Base-by-base conservation (phyloP, 805 yeast species). In the Lipomyces lipofer region DNA sequence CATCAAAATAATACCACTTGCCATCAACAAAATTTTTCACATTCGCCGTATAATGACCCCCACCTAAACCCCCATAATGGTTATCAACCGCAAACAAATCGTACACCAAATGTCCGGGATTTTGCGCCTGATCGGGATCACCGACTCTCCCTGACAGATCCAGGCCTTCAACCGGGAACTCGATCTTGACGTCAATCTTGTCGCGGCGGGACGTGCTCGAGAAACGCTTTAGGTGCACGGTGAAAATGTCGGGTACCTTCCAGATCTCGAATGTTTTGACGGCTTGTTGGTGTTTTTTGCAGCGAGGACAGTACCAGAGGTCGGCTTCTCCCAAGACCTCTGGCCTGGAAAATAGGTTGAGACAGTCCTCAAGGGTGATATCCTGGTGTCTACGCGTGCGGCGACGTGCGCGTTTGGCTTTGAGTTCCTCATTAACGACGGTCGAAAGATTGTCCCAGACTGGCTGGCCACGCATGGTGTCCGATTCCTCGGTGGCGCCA, bases 1-100 rank as follows among this genome's bases (percentile, higher is more conserved):
- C 99, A 67, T 92, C 91, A 68, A 78, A 92, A 67, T 90, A 86
- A 67, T 90, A 89, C 98, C 98, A 94, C 54, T 81, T 76, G 19
- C 73, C 73, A 65, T 88, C 95, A 40, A 81, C 75, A 68, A 82
- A 84, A 66, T 91, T 91, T 68, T 85, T 86, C 0, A 81, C 96
- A 65, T 83, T 85, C 0, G 98, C 87, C 1, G 99, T 94, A 70
- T 94, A 92, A 73, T 94, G 98, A 1, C 99, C 98, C 3, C 98
- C 98, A 0, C 98, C 97, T 17, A 92, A 74, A 0, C 97, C 97
- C 47, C 98, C 99, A 68, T 78, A 90, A 67, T 94, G 99, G 68
- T 92, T 94, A 68, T 91, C 98, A 21, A 94, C 97, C 0, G 94
- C 98, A 64, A 88, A 77, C 58, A 94, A 73, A 67, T 94, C 98